Evolutionary conservation across 805 yeast genomes (phyloP), one percentile per base, ranked within the genome.

Genomic region (Kodamaea fukazawae): DNA sequence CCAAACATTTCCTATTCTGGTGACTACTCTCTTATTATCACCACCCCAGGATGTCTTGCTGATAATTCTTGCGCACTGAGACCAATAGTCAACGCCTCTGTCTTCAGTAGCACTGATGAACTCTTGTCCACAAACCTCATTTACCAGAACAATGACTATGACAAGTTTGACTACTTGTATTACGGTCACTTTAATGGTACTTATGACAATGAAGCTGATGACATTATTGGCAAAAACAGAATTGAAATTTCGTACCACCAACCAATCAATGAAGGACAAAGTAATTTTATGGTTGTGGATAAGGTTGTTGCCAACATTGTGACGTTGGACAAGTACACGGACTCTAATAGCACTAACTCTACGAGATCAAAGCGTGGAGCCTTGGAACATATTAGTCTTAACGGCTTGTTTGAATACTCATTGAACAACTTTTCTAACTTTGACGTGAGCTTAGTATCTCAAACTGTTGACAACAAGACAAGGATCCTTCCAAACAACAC

Each of bases 381-480:
- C 14, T 48, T 52, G 29, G 46, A 49, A 2, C 44, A 55, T 26
- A 50, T 79, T 25, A 53, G 69, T 2, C 57, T 90, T 36, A 84
- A 86, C 57, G 96, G 95, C 7, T 51, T 91, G 14, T 87, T 91
- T 54, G 96, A 91, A 62, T 93, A 83, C 59, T 80, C 87, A 1
- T 62, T 80, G 27, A 60, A 76, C 2, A 89, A 89, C 57, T 87
- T 85, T 57, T 65, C 69, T 2, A 36, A 52, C 26, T 69, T 68
- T 37, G 58, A 62, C 15, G 57, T 54, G 34, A 43, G 36, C 13
- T 49, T 51, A 34, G 67, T 67, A 3, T 51, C 51, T 11, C 47
- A 47, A 23, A 39, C 38, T 13, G 47, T 44, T 13, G 48, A 50
- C 17, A 45, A 53, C 5, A 48, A 46, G 22, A 55, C 56, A 2